phyloP scores from a whole-genome alignment of 169 alveolate genomes.

The Cryptosporidium meleagridis region DNA sequence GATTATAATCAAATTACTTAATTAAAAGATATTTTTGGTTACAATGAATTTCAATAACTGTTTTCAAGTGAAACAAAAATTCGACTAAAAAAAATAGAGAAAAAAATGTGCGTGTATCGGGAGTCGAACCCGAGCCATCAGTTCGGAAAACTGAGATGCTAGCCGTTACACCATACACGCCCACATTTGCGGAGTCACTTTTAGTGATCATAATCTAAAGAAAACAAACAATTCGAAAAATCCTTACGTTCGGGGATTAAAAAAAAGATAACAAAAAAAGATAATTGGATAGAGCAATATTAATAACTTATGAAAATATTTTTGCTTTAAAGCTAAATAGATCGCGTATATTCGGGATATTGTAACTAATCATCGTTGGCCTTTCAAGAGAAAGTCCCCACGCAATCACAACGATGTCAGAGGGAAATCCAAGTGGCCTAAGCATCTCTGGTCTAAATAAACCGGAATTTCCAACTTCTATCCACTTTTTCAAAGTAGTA shows the following conservation, averaged over 20 bases:
- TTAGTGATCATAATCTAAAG: background rate
- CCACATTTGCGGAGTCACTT: background rate
- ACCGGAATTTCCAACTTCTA: slow-evolving; percentile 99
- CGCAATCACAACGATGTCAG: slow-evolving; percentile 96
- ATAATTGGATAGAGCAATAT: slow-evolving; percentile 48
- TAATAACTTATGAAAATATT: slow-evolving; percentile 54
- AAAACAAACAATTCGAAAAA: background rate
- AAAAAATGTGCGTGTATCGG: slow-evolving; percentile 75
- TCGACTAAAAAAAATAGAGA: background rate
- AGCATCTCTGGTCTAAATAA: slow-evolving; percentile 99
- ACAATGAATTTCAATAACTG: too few species aligned
- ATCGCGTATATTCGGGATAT: slow-evolving; percentile 95
- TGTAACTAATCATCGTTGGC: slow-evolving; percentile 98
- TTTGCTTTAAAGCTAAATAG: slow-evolving; percentile 94
- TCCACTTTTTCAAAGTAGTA: slow-evolving; percentile 94
- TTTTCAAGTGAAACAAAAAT: background rate
- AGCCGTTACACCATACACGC: slow-evolving; percentile 78
- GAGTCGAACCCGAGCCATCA: slow-evolving; percentile 78
- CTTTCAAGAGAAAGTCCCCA: slow-evolving; percentile 99
- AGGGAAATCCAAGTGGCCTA: slow-evolving; percentile 98
- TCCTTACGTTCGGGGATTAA: background rate
- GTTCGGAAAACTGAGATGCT: slow-evolving; percentile 77
- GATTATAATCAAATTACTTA: background rate
- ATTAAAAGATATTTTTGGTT: background rate
- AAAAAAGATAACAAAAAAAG: background rate